Evolutionary conservation across 106 monocot genomes (phyloP).

Genomic region (Dendrobium catenatum): DNA sequence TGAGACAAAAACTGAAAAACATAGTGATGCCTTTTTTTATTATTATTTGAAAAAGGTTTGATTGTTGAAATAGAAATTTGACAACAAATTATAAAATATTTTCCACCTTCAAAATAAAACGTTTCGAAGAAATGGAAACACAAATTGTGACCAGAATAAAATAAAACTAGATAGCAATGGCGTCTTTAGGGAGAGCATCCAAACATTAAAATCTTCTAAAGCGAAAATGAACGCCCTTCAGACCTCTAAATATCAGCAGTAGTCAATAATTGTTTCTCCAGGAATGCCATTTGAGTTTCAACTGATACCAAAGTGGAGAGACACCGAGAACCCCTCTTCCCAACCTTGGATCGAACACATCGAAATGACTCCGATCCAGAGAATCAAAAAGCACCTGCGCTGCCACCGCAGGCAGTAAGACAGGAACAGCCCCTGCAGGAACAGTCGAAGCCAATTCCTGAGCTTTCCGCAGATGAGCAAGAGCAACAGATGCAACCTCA

Average conservation of each 20-base stretch:
- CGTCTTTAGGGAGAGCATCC: no score
- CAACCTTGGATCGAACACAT: slow-evolving; percentile 91
- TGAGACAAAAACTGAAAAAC: no score
- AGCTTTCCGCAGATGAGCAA: slow-evolving; percentile 61
- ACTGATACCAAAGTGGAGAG: slow-evolving; percentile 84
- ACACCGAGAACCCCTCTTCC: slow-evolving; percentile 56
- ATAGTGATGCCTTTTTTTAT: no score
- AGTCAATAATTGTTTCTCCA: slow-evolving; percentile 60
- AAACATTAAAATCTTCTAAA: neutral
- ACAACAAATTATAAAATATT: no score
- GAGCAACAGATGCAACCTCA: slow-evolving; percentile 65
- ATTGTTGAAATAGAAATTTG: no score
- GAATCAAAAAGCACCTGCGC: slow-evolving; percentile 73
- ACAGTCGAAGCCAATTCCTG: slow-evolving; percentile 44
- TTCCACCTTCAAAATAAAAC: no score
- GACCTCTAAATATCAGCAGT: neutral
- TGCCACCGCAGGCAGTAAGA: slow-evolving; percentile 74
- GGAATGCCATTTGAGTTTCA: slow-evolving; percentile 86
- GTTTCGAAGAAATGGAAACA: no score
- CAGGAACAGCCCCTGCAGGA: slow-evolving; percentile 45
- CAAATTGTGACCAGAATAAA: no score
- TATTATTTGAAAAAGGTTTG: no score
- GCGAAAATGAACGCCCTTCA: neutral
- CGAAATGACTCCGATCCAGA: slow-evolving; percentile 39
- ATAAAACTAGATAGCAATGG: no score